These are phyloP conservation scores for Eurotiales sp. DNA, from an alignment of 2,329 filamentous ascomycete species.

Conservation along the genomic window DNA sequence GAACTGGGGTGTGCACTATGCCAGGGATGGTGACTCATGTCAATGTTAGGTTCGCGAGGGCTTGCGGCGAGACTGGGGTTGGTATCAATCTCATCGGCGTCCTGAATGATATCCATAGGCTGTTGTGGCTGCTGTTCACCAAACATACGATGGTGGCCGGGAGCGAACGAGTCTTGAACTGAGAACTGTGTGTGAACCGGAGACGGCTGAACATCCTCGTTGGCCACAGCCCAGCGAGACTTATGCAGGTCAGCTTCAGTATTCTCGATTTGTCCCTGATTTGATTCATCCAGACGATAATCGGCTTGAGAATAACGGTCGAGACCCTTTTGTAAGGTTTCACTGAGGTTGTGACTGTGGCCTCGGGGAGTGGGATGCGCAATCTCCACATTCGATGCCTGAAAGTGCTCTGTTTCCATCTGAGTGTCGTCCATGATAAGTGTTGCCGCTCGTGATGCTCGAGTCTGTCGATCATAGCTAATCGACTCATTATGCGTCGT, in stretches of 20 bases:
- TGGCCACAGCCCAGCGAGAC: slow-evolving; percentile 36
- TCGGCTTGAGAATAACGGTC: slow-evolving; percentile 65
- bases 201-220: slow-evolving; percentile 24
- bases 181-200: slow-evolving; percentile 16
- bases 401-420: slow-evolving; percentile 37
- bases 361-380: slow-evolving; percentile 59
- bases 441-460: slow-evolving; percentile 29
- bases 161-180: slow-evolving; percentile 20
- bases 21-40: slow-evolving; percentile 30
- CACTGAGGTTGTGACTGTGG: slow-evolving; percentile 69
- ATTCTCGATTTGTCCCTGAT: slow-evolving; percentile 73
- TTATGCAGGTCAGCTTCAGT: slow-evolving; percentile 43
- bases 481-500: slow-evolving; percentile 27
- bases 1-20: slow-evolving; percentile 31
- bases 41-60: slow-evolving; percentile 39
- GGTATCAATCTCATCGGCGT: slow-evolving; percentile 65
- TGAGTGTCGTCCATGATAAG: slow-evolving; percentile 21
- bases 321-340: slow-evolving; percentile 76
- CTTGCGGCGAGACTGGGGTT: slow-evolving; percentile 70
- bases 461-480: slow-evolving; percentile 20
- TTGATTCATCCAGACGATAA: slow-evolving; percentile 76
- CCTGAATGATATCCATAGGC: slow-evolving; percentile 37
- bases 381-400: slow-evolving; percentile 48
- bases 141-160: slow-evolving; percentile 33
- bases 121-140: slow-evolving; percentile 26